These are phyloP conservation scores for Pythium sukuiense DNA, from an alignment of 352 stramenopile species.

Conservation along the genomic window DNA sequence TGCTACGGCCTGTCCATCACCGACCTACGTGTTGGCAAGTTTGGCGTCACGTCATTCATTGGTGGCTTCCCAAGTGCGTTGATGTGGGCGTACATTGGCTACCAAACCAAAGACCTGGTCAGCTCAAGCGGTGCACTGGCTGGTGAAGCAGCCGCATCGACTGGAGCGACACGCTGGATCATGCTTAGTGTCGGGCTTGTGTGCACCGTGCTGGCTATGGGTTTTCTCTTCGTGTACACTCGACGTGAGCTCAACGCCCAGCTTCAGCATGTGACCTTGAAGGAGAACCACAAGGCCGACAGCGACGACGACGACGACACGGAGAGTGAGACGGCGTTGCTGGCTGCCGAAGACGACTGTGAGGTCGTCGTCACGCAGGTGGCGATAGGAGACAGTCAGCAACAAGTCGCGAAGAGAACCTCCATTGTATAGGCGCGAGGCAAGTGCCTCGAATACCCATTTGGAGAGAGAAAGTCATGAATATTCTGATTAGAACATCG, in stretches of 20 bases:
- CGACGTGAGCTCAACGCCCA: slow-evolving; percentile 25
- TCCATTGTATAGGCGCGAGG: slow-evolving; percentile 13
- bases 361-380: slow-evolving; percentile 25
- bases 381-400: slow-evolving; percentile 14
- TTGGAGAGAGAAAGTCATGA: neutral
- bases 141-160: slow-evolving; percentile 7
- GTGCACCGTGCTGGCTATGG: slow-evolving; percentile 32
- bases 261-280: slow-evolving; percentile 10
- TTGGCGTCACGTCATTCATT: slow-evolving; percentile 56
- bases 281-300: slow-evolving; percentile 11
- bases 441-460: neutral
- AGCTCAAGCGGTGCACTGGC: slow-evolving; percentile 1
- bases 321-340: slow-evolving; percentile 5
- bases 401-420: slow-evolving; percentile 22
- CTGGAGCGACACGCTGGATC: slow-evolving; percentile 22
- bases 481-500: too few relatives aligned
- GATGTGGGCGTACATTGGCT: slow-evolving; percentile 66
- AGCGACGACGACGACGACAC: slow-evolving; percentile 15
- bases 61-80: slow-evolving; percentile 54
- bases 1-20: slow-evolving; percentile 75
- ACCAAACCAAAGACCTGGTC: slow-evolving; percentile 53
- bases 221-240: slow-evolving; percentile 29
- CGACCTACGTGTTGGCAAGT: slow-evolving; percentile 52
- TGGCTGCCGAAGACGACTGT: neutral
- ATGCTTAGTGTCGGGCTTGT: slow-evolving; percentile 22